These are phyloP conservation scores for Rhododendron mucronatum DNA, from an alignment of 148 eudicot species.

Conservation along the genomic window DNA sequence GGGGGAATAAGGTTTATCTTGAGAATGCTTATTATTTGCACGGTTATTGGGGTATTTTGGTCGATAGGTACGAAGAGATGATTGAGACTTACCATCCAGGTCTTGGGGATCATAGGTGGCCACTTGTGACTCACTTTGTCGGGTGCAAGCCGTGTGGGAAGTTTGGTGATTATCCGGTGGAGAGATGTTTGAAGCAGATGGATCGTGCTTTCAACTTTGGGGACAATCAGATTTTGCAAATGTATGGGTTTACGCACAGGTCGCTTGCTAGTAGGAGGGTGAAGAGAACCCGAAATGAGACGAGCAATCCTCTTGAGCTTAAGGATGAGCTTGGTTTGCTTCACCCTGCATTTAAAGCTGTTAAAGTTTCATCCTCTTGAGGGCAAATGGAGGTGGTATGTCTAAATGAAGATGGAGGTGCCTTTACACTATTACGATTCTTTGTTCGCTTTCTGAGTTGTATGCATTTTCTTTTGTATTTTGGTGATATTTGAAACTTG, in stretches of 20 bases:
- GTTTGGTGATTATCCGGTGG: constrained; percentile 60
- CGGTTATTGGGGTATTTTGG: constrained; percentile 78
- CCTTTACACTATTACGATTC: background rate
- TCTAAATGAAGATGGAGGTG: background rate
- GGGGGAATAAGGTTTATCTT: constrained; percentile 69
- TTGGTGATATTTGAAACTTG: background rate
- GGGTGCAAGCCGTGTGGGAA: constrained; percentile 80
- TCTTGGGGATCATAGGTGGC: constrained; percentile 76
- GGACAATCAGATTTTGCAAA: constrained; percentile 66
- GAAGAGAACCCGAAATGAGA: constrained; percentile 50
- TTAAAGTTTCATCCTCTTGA: constrained; percentile 37
- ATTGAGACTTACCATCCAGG: constrained; percentile 62
- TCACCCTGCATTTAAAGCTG: constrained; percentile 51
- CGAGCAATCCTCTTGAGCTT: constrained; percentile 42
- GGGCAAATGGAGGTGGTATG: background rate
- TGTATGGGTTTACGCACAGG: constrained; percentile 65
- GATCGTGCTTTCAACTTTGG: constrained; percentile 75
- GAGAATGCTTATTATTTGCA: constrained; percentile 66
- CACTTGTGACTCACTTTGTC: constrained; percentile 75
- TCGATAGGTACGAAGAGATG: constrained; percentile 60
- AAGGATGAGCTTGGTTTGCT: constrained; percentile 61
- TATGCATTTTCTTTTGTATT: background rate
- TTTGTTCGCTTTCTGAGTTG: background rate
- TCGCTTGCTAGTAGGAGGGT: constrained; percentile 55
- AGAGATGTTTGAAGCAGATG: constrained; percentile 77